Conservation (phyloP, 305 asterid genomes). For the Salvia sclarea region DNA sequence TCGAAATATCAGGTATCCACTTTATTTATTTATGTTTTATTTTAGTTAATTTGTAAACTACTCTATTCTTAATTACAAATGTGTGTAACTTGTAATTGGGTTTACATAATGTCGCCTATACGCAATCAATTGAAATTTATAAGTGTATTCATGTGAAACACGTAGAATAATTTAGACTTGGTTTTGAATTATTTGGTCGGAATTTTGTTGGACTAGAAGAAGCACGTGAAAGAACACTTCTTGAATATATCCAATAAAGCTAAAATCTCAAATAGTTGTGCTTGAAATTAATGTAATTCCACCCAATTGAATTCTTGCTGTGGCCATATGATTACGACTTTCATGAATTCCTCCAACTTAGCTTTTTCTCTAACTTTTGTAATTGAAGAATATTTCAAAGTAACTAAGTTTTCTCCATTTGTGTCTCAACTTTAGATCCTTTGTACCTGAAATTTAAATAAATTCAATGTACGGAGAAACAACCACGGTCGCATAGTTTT, state of each 20-base stretch:
- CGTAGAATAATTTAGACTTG: constrained; percentile 21
- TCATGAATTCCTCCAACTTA: neutral
- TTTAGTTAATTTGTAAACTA: too few species aligned
- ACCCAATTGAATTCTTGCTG: constrained; percentile 8
- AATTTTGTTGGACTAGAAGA: neutral
- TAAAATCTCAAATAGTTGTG: constrained; percentile 21
- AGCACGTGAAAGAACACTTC: constrained; percentile 27
- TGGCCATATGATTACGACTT: constrained; percentile 9
- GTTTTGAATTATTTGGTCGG: constrained; percentile 2
- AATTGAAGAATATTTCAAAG: neutral
- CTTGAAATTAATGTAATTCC: neutral
- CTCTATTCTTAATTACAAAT: too few species aligned
- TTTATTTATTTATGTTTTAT: too few species aligned
- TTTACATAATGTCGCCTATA: too few species aligned
- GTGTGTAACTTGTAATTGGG: too few species aligned
- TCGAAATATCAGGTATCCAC: too few species aligned
- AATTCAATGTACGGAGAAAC: neutral
- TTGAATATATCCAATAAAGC: neutral
- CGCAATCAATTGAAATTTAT: too few species aligned
- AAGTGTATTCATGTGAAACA: constrained; percentile 32
- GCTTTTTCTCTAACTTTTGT: neutral
- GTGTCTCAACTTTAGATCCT: neutral
- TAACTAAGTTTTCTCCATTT: neutral
- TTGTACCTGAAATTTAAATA: neutral
- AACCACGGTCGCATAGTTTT: neutral